Conservation (phyloP, 2,329 filamentous ascomycete species). For the Hymenoscyphus occultus region DNA sequence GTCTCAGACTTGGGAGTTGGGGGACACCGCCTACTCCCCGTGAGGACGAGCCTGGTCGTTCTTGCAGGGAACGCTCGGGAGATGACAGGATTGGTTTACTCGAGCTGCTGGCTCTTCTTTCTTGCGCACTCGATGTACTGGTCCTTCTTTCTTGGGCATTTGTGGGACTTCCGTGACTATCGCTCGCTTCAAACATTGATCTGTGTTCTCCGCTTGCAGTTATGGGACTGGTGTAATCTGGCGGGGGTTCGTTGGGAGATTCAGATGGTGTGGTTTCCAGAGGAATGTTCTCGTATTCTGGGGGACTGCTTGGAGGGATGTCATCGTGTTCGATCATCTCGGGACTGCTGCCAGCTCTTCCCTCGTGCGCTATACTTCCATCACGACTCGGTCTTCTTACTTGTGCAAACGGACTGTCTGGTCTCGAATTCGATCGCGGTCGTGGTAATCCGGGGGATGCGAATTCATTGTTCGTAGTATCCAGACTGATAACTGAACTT, state of each 20-base stretch:
- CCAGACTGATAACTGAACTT: slow-evolving; percentile 56
- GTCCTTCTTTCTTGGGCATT: slow-evolving; percentile 24
- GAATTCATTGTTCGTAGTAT: slow-evolving; percentile 43
- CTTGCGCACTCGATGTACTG: slow-evolving; percentile 13
- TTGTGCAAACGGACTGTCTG: slow-evolving; percentile 39
- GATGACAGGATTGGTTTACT: slow-evolving; percentile 20
- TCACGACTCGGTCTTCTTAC: slow-evolving; percentile 16
- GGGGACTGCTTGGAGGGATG: slow-evolving; percentile 31
- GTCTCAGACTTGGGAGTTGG: slow-evolving; percentile 51
- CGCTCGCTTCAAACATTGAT: slow-evolving; percentile 1
- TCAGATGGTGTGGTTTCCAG: slow-evolving; percentile 27
- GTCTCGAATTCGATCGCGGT: slow-evolving; percentile 44
- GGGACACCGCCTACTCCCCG: slow-evolving; percentile 43
- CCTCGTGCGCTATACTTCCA: slow-evolving; percentile 18
- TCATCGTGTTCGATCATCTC: slow-evolving; percentile 34
- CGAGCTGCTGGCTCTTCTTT: slow-evolving; percentile 9
- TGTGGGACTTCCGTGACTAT: slow-evolving; percentile 1
- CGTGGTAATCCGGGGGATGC: slow-evolving; percentile 41
- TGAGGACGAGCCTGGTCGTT: slow-evolving; percentile 6
- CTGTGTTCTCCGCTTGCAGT: slow-evolving; percentile 22
- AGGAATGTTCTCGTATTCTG: slow-evolving; percentile 35
- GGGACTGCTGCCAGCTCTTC: slow-evolving; percentile 33
- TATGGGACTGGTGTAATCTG: slow-evolving; percentile 32
- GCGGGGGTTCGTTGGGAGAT: slow-evolving; percentile 27
- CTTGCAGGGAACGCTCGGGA: slow-evolving; percentile 18